A percentile compares a stretch with the other conserved stretches of the same genome.
Conservation (phyloP, 2,329 filamentous ascomycete genomes). For the Nemania sp. region DNA sequence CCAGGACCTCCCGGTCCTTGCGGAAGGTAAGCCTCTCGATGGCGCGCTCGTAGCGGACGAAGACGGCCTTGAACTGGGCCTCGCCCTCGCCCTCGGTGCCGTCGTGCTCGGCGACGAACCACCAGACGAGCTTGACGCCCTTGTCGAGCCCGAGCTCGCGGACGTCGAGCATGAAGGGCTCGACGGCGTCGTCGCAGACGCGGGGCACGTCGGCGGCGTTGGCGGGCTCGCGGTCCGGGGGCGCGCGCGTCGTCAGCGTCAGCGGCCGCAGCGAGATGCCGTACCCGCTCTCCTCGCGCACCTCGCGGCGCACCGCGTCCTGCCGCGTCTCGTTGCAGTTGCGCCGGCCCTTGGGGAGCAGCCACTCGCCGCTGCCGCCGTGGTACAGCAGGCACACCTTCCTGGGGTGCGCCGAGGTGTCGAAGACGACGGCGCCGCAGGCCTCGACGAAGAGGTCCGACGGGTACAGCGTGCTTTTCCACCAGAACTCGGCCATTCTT, state of each 20-base stretch:
- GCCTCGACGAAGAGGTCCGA: constrained; percentile 40
- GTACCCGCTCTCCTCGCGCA: constrained; percentile 52
- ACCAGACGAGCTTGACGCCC: constrained; percentile 42
- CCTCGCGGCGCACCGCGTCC: constrained; percentile 49
- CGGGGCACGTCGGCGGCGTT: constrained; percentile 36
- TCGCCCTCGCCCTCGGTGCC: constrained; percentile 31
- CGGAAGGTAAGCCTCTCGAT: constrained; percentile 37
- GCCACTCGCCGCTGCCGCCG: constrained; percentile 43
- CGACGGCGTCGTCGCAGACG: constrained; percentile 36
- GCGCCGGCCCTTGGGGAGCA: constrained; percentile 53
- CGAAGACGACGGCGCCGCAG: constrained; percentile 40
- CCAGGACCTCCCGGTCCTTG: constrained; percentile 39
- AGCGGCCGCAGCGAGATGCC: constrained; percentile 47
- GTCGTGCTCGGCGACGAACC: constrained; percentile 39
- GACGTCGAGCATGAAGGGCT: constrained; percentile 41
- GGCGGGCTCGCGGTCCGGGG: constrained; percentile 40
- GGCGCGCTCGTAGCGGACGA: constrained; percentile 33
- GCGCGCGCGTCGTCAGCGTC: constrained; percentile 47
- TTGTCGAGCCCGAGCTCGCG: constrained; percentile 36
- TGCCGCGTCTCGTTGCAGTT: constrained; percentile 49
- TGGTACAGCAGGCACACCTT: constrained; percentile 49
- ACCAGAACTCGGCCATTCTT: constrained; percentile 37
- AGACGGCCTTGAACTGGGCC: constrained; percentile 34
- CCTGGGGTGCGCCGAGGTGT: constrained; percentile 26
- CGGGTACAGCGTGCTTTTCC: constrained; percentile 40